Evolutionary conservation across 768 basidiomycete genomes (phyloP).

Genomic region (Gautieria morchelliformis): DNA sequence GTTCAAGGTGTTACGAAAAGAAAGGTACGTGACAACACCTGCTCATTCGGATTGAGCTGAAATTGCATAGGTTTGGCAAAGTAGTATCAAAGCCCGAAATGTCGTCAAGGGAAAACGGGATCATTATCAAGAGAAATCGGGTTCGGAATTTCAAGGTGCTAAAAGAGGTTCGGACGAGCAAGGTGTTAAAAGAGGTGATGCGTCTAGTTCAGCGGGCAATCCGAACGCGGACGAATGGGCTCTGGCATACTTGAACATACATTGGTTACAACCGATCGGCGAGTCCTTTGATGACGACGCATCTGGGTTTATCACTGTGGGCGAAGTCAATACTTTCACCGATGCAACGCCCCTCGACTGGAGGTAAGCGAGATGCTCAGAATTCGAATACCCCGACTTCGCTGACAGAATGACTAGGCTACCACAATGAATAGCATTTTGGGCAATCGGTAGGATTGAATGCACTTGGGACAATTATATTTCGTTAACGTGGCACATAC

Average conservation of each 20-base stretch:
- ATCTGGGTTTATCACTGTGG: constrained; percentile 23
- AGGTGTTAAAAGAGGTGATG: background rate
- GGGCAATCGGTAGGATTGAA: constrained; percentile 17
- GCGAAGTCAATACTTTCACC: constrained; percentile 25
- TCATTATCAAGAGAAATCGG: constrained; percentile 18
- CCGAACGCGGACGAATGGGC: constrained; percentile 15
- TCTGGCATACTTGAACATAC: constrained; percentile 15
- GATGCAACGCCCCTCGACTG: constrained; percentile 16
- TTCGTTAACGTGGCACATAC: background rate
- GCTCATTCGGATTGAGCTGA: background rate
- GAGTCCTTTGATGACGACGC: constrained; percentile 27
- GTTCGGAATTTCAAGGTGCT: background rate
- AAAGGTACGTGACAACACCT: background rate
- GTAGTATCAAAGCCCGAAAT: constrained; percentile 19
- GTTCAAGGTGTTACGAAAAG: background rate
- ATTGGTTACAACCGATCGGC: constrained; percentile 16
- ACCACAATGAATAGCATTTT: constrained; percentile 24
- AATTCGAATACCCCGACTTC: background rate
- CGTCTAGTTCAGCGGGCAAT: background rate
- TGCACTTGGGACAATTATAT: background rate
- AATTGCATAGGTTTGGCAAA: constrained; percentile 13
- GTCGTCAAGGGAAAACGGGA: constrained; percentile 23
- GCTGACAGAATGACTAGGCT: constrained; percentile 11
- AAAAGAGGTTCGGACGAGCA: background rate
- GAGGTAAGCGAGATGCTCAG: constrained; percentile 14